Base-by-base conservation (phyloP, 2,329 filamentous ascomycete genomes). In the Chalaropsis thielavioides region DNA sequence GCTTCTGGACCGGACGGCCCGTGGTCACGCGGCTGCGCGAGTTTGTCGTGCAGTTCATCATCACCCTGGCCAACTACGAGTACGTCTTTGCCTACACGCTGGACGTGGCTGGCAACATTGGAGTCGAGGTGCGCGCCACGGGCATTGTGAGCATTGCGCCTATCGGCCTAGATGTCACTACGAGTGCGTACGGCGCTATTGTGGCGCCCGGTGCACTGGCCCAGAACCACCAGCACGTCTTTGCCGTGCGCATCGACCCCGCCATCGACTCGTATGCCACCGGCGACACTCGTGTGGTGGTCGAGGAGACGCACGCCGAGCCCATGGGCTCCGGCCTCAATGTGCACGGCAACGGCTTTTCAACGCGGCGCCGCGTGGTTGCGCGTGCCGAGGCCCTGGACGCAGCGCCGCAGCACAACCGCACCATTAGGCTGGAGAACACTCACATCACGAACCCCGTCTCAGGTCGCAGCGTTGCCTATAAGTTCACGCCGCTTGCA, bases 171-270 rank as follows among this genome's bases (percentile, higher is more conserved):
- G 80, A 74, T 69, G 80, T 81, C 69, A 81, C 78, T 65, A 75
- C 69, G 24, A 80, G 68, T 70, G 72, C 72, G 6, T 87, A 80
- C 71, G 84, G 84, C 22, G 87, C 82, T 64, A 76, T 87, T 0
- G 85, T 90, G 1, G 77, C 79, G 0, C 81, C 83, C 0, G 86
- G 86, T 0, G 81, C 85, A 0, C 74, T 89, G 1, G 86, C 86
- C 0, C 83, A 84, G 67, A 84, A 87, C 72, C 86, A 89, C 69
- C 86, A 89, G 71, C 86, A 89, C 73, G 78, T 89, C 54, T 88
- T 89, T 71, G 80, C 77, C 27, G 73, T 84, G 51, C 79, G 86
- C 0, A 81, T 89, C 61, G 85, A 89, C 69, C 84, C 85, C 0
- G 81, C 81, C 8, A 78, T 87, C 46, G 84, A 87, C 68, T 72